phyloP scores from a whole-genome alignment of 352 stramenopile species.

The Phytophthora sansomeana region DNA sequence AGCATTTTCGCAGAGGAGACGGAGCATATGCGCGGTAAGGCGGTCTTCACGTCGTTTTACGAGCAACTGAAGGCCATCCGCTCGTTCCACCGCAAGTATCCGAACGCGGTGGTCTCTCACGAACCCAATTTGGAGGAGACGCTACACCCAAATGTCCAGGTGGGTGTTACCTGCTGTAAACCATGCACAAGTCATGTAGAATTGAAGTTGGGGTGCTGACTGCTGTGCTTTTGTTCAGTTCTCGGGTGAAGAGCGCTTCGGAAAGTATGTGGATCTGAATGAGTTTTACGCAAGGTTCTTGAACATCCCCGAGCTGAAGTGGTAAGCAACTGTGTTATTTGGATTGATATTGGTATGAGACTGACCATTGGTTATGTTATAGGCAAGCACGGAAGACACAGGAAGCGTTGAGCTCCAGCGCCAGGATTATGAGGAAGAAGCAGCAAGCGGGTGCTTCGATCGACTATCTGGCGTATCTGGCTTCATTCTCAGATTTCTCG shows the following conservation, averaged over 20 bases:
- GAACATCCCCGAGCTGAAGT: conserved; percentile 77
- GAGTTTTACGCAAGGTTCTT: conserved; percentile 84
- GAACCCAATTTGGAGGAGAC: conserved; percentile 68
- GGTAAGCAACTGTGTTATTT: conserved; percentile 14
- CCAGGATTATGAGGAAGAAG: conserved; percentile 26
- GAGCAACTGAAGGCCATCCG: conserved; percentile 88
- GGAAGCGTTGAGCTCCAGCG: conserved; percentile 29
- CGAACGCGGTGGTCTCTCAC: conserved; percentile 70
- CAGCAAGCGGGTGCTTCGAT: conserved; percentile 30
- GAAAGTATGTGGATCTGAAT: conserved; percentile 92
- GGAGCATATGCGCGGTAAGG: conserved; percentile 76
- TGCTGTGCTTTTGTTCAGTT: conserved; percentile 51
- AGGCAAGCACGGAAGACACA: conserved; percentile 46
- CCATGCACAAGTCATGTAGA: background rate
- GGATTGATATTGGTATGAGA: background rate
- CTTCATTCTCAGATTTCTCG: conserved; percentile 72
- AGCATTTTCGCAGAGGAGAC: conserved; percentile 85
- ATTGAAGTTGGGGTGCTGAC: background rate
- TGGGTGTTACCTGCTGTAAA: conserved; percentile 18
- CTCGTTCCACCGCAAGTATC: conserved; percentile 87
- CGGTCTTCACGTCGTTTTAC: conserved; percentile 91
- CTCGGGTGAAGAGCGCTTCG: conserved; percentile 89
- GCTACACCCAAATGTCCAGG: conserved; percentile 67
- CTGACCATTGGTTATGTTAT: conserved; percentile 1
- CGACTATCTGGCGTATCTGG: conserved; percentile 82